Percentiles rank a stretch among this genome's conserved stretches.
phyloP scores from a whole-genome alignment of 2,329 filamentous ascomycete species.

The Neobulgaria alba region DNA sequence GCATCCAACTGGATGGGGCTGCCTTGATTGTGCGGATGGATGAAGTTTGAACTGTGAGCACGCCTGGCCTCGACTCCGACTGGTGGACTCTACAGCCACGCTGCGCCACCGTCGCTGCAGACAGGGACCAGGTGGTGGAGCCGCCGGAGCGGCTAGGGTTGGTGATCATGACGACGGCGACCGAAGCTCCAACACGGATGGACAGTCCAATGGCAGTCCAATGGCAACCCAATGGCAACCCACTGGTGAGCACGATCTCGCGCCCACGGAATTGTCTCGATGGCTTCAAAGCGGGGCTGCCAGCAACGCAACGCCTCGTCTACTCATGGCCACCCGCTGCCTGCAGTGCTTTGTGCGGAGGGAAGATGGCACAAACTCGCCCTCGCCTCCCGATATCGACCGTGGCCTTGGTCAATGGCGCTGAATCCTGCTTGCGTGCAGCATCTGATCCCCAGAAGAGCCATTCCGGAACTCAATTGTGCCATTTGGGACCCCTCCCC shows the following conservation, averaged over 20 bases:
- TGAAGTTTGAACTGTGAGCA: too few relatives aligned
- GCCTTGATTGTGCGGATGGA: too few relatives aligned
- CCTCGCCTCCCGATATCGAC: not conserved
- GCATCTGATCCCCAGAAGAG: not conserved
- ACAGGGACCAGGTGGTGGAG: conserved; percentile 6
- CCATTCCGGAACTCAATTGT: not conserved
- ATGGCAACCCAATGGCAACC: too few relatives aligned
- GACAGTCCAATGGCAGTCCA: too few relatives aligned
- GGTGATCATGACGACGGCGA: conserved; percentile 22
- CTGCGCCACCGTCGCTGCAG: conserved; percentile 5
- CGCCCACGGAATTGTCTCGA: too few relatives aligned
- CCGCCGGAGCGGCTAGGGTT: too few relatives aligned
- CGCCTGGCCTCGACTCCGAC: not conserved
- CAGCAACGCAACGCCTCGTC: not conserved
- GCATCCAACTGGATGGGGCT: too few relatives aligned
- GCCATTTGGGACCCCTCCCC: not conserved
- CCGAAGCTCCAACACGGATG: too few relatives aligned
- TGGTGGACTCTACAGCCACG: conserved; percentile 6
- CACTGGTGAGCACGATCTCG: too few relatives aligned
- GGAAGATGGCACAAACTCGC: not conserved
- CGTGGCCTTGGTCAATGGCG: too few relatives aligned
- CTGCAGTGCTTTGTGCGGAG: not conserved
- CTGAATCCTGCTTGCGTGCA: not conserved
- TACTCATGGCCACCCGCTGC: not conserved
- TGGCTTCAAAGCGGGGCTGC: not conserved